A percentile compares a stretch with the other conserved stretches of the same genome.
Evolutionary conservation across 108 stramenopile genomes (phyloP).

Genomic region (Cafeteria roenbergensis): DNA sequence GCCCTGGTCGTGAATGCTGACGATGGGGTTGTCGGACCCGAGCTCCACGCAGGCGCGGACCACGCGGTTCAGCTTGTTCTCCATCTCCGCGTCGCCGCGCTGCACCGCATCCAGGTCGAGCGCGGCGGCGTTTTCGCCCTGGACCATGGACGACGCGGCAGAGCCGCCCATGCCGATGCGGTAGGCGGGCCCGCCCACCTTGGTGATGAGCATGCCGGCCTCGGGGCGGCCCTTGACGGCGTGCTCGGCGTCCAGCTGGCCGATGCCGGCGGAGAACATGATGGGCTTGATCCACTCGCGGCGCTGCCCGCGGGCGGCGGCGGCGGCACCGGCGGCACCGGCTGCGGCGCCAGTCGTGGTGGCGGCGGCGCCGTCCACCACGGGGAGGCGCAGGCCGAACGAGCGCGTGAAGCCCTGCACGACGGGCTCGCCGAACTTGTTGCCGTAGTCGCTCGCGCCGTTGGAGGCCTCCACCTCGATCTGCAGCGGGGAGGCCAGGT

Average conservation of each 20-base stretch:
- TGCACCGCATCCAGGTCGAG: conserved; percentile 98
- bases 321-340: no score
- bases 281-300: conserved; percentile 95
- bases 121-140: conserved; percentile 65
- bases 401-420: conserved; percentile 82
- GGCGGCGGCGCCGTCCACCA: conserved; percentile 64
- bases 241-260: conserved; percentile 79
- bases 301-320: not conserved
- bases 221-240: conserved; percentile 73
- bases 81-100: conserved; percentile 99
- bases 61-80: conserved; percentile 86
- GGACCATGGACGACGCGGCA: conserved; percentile 75
- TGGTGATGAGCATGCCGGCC: conserved; percentile 87
- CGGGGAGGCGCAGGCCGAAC: conserved; percentile 82
- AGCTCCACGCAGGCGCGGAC: conserved; percentile 94
- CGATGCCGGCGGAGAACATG: conserved; percentile 96
- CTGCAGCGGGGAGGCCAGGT: conserved; percentile 71
- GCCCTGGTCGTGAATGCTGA: conserved; percentile 92
- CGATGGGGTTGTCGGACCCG: conserved; percentile 82
- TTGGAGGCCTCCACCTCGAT: conserved; percentile 86
- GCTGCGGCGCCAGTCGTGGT: conserved; percentile 9
- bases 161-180: conserved; percentile 96
- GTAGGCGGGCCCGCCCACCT: conserved; percentile 93
- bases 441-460: conserved; percentile 98
- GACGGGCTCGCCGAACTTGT: conserved; percentile 98